Base-by-base conservation (phyloP, 257 asterid genomes). In the Solanum lycopersicoides region DNA sequence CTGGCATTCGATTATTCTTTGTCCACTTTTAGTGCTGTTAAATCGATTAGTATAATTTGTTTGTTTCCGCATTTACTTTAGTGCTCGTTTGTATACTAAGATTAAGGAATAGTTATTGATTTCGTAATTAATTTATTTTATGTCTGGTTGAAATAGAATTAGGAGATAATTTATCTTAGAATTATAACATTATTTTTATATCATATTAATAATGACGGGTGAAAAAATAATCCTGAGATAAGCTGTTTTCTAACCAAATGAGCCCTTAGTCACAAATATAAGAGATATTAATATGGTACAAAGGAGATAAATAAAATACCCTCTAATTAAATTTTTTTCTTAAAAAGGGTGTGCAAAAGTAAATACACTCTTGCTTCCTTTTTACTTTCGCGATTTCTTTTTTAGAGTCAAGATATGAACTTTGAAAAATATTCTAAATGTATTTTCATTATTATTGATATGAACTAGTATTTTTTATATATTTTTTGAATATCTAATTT, bases 171-270 rank as follows among this genome's bases (percentile, higher is more conserved):
- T 63, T 63, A 1, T 11, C 4, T 4, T 11, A 0, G 1, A 0
- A 23, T 60, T 9, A 0, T 23, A 23, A 4, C 4, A 0, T 23
- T 63, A 23, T 63, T 23, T 10, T 23, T 63, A 63, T 4, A 1
- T 0, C 7, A 63, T 0, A 63, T 10, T 23, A 11, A 63, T 0
- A 4, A n/a, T 10, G 3, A 53, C 4, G 0, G 0, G 23, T 1
- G 9, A 63, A 0, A 37, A 5, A 37, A 37, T 5, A 37, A 37
- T 37, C 0, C 0, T 37, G 7, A 37, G 7, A 37, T 0, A 5
- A 37, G 1, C 5, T 37, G 0, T 37, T 37, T 7, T 37, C 39
- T 7, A 0, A 37, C 6, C 7, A 37, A 37, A 37, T 37, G 7
- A 37, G 39, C 39, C 39, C 39, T 37, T 6, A 37, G 15, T 63